phyloP scores from a whole-genome alignment of 2,329 filamentous ascomycete species.

The Cladosporium halotolerans region DNA sequence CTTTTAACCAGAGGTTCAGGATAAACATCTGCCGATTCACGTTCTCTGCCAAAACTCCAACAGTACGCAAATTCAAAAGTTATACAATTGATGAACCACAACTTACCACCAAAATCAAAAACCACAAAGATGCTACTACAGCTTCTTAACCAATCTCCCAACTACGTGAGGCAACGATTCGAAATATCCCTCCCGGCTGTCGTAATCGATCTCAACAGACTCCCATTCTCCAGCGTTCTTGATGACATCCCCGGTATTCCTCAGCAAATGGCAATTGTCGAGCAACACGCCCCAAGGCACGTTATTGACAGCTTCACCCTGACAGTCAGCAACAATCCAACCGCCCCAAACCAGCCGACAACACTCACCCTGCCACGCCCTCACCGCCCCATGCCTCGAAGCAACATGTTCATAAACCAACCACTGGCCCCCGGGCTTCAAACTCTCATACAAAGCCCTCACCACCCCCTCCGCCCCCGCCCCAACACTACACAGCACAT shows the following conservation, averaged over 20 bases:
- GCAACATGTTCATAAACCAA: constrained; percentile 54
- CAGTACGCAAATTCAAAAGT: too few relatives aligned
- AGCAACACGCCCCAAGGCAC: neutral
- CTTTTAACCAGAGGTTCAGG: too few relatives aligned
- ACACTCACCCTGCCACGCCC: constrained; percentile 3
- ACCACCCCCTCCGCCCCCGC: constrained; percentile 46
- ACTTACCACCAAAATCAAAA: too few relatives aligned
- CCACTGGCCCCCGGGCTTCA: constrained; percentile 54
- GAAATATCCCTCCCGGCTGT: neutral
- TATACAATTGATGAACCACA: too few relatives aligned
- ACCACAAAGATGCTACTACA: too few relatives aligned
- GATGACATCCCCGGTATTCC: neutral
- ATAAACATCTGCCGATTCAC: too few relatives aligned
- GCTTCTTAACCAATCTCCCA: constrained; percentile 6
- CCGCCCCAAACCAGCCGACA: neutral
- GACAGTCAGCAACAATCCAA: neutral
- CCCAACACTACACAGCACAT: constrained; percentile 56
- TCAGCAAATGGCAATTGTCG: neutral
- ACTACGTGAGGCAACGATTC: constrained; percentile 1
- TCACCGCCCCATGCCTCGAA: neutral
- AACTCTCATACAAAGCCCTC: constrained; percentile 45
- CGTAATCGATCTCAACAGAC: neutral
- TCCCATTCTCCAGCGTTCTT: constrained; percentile 4
- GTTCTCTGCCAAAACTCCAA: too few relatives aligned
- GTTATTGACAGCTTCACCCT: neutral